Conservation (phyloP, 306 rosid species). For the Prosopis cineraria region DNA sequence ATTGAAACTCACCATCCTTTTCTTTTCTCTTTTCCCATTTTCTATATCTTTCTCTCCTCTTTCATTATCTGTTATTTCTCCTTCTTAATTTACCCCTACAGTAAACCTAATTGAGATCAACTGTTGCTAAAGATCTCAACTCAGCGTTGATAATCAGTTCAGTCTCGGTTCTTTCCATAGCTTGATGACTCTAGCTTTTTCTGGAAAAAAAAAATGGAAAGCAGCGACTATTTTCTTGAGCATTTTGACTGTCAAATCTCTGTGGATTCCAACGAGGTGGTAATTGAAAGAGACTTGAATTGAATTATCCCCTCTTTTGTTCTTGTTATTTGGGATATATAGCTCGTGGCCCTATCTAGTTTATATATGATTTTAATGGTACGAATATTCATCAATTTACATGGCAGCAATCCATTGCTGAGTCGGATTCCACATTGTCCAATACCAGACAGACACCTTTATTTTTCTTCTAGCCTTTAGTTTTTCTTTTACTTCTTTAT, state of each 20-base stretch:
- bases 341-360: slow-evolving; percentile 22
- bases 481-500: neutral
- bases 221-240: slow-evolving; percentile 44
- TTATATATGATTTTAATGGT: neutral
- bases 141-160: neutral
- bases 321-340: slow-evolving; percentile 30
- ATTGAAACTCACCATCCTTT: slow-evolving; percentile 79
- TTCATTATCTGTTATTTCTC: neutral
- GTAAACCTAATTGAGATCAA: no score
- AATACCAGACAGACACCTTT: slow-evolving; percentile 27
- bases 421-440: slow-evolving; percentile 46
- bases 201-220: no score
- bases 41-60: slow-evolving; percentile 4
- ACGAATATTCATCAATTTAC: slow-evolving; percentile 40
- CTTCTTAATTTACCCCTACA: no score
- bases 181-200: neutral
- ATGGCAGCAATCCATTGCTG: slow-evolving; percentile 9
- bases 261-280: slow-evolving; percentile 45
- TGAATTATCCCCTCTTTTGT: slow-evolving; percentile 15
- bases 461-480: neutral
- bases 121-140: neutral
- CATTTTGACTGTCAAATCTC: slow-evolving; percentile 51
- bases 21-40: slow-evolving; percentile 23
- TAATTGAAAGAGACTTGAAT: slow-evolving; percentile 51
- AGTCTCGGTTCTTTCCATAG: neutral